Conservation (phyloP, 768 basidiomycete species). For the Amyloporia xantha region DNA sequence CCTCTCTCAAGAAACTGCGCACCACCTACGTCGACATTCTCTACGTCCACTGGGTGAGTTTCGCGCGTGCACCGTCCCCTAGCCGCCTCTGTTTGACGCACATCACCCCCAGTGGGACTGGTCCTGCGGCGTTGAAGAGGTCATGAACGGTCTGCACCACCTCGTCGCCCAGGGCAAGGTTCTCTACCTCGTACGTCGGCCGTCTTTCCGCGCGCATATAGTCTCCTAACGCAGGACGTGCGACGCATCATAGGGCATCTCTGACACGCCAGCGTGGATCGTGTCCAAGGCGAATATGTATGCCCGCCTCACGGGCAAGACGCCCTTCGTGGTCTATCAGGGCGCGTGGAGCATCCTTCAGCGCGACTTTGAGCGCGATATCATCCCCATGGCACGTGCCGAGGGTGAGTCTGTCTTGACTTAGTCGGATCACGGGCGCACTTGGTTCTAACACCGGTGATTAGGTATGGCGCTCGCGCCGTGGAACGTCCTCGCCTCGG, state of each 20-base stretch:
- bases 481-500: slow-evolving; percentile 36
- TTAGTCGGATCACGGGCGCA: not conserved
- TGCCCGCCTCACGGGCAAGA: slow-evolving; percentile 27
- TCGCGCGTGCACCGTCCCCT: slow-evolving; percentile 35
- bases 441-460: not conserved
- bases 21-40: slow-evolving; percentile 40
- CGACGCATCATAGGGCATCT: slow-evolving; percentile 11
- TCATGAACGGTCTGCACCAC: slow-evolving; percentile 44
- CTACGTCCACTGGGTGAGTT: slow-evolving; percentile 32
- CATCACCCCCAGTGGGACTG: slow-evolving; percentile 37
- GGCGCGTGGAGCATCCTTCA: slow-evolving; percentile 24
- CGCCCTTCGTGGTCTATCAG: slow-evolving; percentile 39
- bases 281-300: slow-evolving; percentile 34
- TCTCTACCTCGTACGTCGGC: slow-evolving; percentile 15
- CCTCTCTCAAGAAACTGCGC: slow-evolving; percentile 34
- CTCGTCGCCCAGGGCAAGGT: slow-evolving; percentile 45
- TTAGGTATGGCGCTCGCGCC: slow-evolving; percentile 35
- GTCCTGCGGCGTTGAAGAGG: slow-evolving; percentile 42
- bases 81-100: slow-evolving; percentile 30
- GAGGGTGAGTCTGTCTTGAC: slow-evolving; percentile 12
- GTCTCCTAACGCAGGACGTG: not conserved
- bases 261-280: slow-evolving; percentile 28
- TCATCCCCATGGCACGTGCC: slow-evolving; percentile 27
- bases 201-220: not conserved
- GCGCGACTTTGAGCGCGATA: slow-evolving; percentile 38